These are phyloP conservation scores for Fragaria ananassa DNA, from an alignment of 306 rosid species.

Conservation along the genomic window DNA sequence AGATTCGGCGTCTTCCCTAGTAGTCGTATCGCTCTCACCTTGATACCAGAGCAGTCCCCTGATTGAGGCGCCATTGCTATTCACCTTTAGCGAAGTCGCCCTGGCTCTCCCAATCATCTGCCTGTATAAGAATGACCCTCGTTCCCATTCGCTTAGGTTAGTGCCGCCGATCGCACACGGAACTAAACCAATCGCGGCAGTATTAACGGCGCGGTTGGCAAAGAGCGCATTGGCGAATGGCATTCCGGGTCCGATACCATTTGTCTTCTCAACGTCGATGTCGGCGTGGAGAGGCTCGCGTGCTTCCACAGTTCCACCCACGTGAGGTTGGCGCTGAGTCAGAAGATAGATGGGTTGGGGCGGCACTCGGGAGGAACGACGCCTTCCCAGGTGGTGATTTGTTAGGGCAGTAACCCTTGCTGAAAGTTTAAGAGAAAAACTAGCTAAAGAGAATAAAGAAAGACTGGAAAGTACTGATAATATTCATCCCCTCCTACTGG, in stretches of 20 bases:
- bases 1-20: conserved; percentile 36
- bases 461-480: no score
- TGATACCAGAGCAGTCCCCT: conserved; percentile 74
- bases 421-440: no score
- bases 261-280: conserved; percentile 27
- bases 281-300: conserved; percentile 71
- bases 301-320: conserved; percentile 79
- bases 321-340: conserved; percentile 39
- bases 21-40: conserved; percentile 66
- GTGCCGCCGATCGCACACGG: conserved; percentile 50
- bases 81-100: conserved; percentile 36
- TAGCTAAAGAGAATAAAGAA: no score
- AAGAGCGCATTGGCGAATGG: conserved; percentile 36
- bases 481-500: no score
- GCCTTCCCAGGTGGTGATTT: conserved; percentile 59
- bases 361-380: conserved; percentile 48
- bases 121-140: conserved; percentile 41
- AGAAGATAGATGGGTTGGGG: conserved; percentile 40
- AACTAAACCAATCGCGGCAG: conserved; percentile 32
- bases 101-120: conserved; percentile 55
- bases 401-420: no score
- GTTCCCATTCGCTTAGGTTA: conserved; percentile 34
- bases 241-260: conserved; percentile 46
- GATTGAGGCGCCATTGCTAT: conserved; percentile 29
- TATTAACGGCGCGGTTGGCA: background rate